Base-by-base conservation (phyloP, 257 asterid species). In the Avicennia marina region DNA sequence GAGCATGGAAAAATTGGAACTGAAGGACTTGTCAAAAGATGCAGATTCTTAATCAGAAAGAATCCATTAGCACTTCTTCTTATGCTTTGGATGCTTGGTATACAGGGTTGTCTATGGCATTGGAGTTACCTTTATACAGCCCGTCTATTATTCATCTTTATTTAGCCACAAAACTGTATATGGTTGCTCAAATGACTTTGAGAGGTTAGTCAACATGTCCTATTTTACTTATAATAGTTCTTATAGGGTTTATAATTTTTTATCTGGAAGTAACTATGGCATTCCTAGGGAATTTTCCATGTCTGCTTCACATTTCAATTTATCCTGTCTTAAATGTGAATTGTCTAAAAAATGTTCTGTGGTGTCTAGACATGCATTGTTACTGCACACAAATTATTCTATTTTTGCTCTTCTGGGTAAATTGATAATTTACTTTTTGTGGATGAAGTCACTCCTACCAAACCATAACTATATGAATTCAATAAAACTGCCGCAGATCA, bases 111-210 rank as follows among this genome's bases (percentile, higher is more conserved):
- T 85, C 68, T 40, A 53, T 56, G 95, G 95, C 70, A 85, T 88
- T 67, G 95, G 78, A 69, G 90, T 88, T 53, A 82, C 93, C 75
- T 82, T 88, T 62, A 77, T 88, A 71, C 75, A 88, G 61, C 96
- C 95, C 57, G 45, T 85, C 53, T 49, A 78, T 70, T 78, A 85
- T 75, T 82, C 96, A 26, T 72, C 90, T 22, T 74, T 85, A 32
- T 88, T 88, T 66, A 77, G 74, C 80, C 81, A 67, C 0, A 84
- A 78, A 43, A 73, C 61, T 65, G 77, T 85, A 44, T 88, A 85
- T 41, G 95, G 96, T 60, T 77, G 46, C 69, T 32, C 83, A 65
- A 73, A 85, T 65, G 96, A 88, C 67, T 82, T 88, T 56, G 95
- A 88, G 71, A 78, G 95, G 96, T 85, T 47, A n/a, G 80, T 72